Percentiles rank a stretch among this genome's conserved stretches.
These are phyloP conservation scores for Xerocomus nothofagi DNA, from an alignment of 1,284 basidiomycete species.

Conservation along the genomic window DNA sequence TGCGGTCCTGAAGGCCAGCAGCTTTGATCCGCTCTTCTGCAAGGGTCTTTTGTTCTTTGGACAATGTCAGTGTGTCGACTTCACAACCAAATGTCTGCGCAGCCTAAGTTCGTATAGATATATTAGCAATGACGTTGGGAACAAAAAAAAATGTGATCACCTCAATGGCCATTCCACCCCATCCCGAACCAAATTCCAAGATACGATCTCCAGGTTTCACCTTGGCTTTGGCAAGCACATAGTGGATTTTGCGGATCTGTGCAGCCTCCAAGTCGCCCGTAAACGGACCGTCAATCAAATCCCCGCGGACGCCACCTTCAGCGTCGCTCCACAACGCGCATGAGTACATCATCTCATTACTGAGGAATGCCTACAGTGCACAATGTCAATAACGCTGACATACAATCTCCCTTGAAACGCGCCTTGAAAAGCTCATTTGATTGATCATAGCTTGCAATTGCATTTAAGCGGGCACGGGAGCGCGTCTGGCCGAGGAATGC, in stretches of 20 bases:
- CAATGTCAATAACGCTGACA: constrained; percentile 30
- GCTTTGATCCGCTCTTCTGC: constrained; percentile 79
- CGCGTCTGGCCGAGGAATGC: constrained; percentile 80
- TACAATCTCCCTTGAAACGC: constrained; percentile 9
- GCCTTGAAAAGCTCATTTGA: constrained; percentile 80
- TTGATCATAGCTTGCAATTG: constrained; percentile 88
- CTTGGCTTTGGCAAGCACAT: constrained; percentile 75
- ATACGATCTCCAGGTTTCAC: constrained; percentile 78
- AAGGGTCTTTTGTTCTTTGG: constrained; percentile 81
- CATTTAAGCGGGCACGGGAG: constrained; percentile 78
- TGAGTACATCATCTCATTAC: constrained; percentile 91
- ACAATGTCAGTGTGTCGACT: constrained; percentile 87
- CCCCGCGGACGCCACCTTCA: constrained; percentile 72
- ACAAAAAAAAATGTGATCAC: constrained; percentile 38
- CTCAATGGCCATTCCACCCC: constrained; percentile 90
- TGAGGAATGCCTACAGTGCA: constrained; percentile 68
- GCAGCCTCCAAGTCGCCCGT: constrained; percentile 77
- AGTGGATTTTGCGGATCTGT: constrained; percentile 77
- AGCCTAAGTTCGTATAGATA: constrained; percentile 44
- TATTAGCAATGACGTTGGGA: constrained; percentile 5
- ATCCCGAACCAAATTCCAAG: constrained; percentile 90
- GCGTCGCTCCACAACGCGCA: constrained; percentile 77
- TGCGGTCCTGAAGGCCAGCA: constrained; percentile 68
- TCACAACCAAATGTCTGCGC: constrained; percentile 71
- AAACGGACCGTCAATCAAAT: constrained; percentile 50